Base-by-base conservation (phyloP, 352 stramenopile species). In the Phytophthora sp. region DNA sequence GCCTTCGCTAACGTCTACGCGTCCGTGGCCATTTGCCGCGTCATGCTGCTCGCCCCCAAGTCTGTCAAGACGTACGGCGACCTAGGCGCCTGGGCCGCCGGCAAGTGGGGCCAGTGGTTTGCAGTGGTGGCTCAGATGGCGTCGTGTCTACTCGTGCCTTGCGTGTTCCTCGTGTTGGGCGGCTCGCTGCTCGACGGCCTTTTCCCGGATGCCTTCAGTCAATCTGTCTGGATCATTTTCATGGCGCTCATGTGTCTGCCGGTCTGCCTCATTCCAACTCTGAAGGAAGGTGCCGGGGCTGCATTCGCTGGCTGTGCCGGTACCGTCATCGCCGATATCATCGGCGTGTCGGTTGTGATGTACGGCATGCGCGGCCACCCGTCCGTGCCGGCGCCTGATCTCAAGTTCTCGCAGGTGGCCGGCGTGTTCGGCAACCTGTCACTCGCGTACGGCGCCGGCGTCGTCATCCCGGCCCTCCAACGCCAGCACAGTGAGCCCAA, bases 1-100 rank as follows among this genome's bases (percentile, higher is more conserved):
- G 77, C 77, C 0, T 75, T 82, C 35, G 73, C 77, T 51, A 88
- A 88, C 65, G 65, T 86, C 35, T 88, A 86, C 55, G 76, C 79
- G 3, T 77, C 77, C 2, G 66, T 88, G 16, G 44, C 71, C 9
- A 72, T 68, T 29, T 86, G 74, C 54, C 81, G 80, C 41, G 70
- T 82, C 33, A 73, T 89, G 69, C 53, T 89, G 38, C 39, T 74
- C 0, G 80, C 80, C 3, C 80, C 80, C 4, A 69, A 68, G 33
- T 71, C 63, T 12, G 77, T 89, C 15, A 70, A 70, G 15, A 88
- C 78, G 9, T 88, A 76, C 53, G 72, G 78, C 2, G 80, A 89
- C 30, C 63, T 89, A 3, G 81, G 80, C 26, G 58, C 82, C 21
- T 89, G 74, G 71, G 61, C 31, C 21, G 65, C 81, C 29, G 80